Conservation (phyloP, 2,329 filamentous ascomycete genomes). For the Immersiporthe knoxdaviesiana region DNA sequence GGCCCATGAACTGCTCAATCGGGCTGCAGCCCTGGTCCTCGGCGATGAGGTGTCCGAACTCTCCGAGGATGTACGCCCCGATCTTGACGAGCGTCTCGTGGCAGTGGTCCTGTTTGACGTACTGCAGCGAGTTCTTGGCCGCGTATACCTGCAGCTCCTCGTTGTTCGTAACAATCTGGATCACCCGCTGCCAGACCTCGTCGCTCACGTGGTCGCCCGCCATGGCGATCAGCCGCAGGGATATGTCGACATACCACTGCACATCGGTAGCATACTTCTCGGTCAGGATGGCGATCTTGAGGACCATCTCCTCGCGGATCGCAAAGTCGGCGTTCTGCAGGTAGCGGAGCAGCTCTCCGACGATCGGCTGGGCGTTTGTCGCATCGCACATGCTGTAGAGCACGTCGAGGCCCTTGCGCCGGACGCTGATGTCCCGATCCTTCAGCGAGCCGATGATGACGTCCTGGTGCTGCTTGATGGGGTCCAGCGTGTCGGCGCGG, state of each 20-base stretch:
- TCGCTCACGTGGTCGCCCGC: constrained; percentile 98
- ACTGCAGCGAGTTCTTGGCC: constrained; percentile 88
- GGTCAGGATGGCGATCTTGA: constrained; percentile 97
- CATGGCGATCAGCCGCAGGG: constrained; percentile 89
- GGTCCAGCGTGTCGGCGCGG: constrained; percentile 88
- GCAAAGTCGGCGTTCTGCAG: constrained; percentile 96
- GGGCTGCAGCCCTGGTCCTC: constrained; percentile 91
- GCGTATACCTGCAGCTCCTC: constrained; percentile 97
- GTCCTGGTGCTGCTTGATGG: constrained; percentile 96
- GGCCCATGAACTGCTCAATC: constrained; percentile 93
- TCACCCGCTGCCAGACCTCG: constrained; percentile 98
- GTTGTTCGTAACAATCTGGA: constrained; percentile 99
- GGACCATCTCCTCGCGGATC: constrained; percentile 97
- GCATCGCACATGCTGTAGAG: constrained; percentile 99
- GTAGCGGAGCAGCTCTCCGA: constrained; percentile 90
- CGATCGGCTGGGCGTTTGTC: constrained; percentile 90
- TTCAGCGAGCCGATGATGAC: constrained; percentile 94
- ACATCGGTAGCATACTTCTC: constrained; percentile 98
- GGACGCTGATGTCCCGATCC: constrained; percentile 95
- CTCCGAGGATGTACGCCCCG: constrained; percentile 91
- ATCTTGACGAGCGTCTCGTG: constrained; percentile 99
- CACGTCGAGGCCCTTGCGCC: constrained; percentile 91
- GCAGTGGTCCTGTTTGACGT: constrained; percentile 89
- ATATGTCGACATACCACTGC: constrained; percentile 99
- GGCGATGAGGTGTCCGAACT: constrained; percentile 95